Evolutionary conservation across 2,329 filamentous ascomycete genomes (phyloP).

Genomic region (Beauveria australis): DNA sequence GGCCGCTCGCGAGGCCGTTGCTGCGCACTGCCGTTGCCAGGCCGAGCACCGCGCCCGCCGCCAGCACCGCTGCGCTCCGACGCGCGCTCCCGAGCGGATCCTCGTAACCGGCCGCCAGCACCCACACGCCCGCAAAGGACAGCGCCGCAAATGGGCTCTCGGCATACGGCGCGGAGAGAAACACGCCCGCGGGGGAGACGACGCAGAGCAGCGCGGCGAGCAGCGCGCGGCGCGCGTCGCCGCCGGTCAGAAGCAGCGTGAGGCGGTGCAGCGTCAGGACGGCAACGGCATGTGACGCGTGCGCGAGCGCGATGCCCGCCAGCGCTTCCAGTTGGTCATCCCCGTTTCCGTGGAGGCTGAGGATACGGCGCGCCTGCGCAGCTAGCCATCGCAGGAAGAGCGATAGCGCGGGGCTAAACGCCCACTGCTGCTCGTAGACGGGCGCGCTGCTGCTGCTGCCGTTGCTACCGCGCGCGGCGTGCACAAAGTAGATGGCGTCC

Average conservation of each 20-base stretch:
- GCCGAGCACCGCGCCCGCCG: constrained; percentile 62
- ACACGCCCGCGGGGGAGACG: constrained; percentile 79
- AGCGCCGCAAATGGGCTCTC: constrained; percentile 74
- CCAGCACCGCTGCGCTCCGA: constrained; percentile 46
- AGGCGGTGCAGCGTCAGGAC: constrained; percentile 64
- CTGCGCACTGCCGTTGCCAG: constrained; percentile 66
- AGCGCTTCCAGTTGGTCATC: constrained; percentile 30
- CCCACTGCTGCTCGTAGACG: constrained; percentile 77
- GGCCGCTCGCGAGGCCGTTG: constrained; percentile 78
- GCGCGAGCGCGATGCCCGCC: constrained; percentile 59
- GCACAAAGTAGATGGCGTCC: constrained; percentile 73
- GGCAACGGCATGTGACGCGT: constrained; percentile 68
- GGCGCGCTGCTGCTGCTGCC: constrained; percentile 27
- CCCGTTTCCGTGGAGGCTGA: constrained; percentile 14
- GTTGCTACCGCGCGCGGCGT: constrained; percentile 47
- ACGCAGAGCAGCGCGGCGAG: constrained; percentile 67
- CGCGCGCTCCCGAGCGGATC: constrained; percentile 18
- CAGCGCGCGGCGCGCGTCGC: constrained; percentile 50
- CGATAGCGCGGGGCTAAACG: constrained; percentile 54
- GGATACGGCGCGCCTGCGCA: constrained; percentile 19
- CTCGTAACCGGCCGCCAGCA: constrained; percentile 49
- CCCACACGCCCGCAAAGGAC: constrained; percentile 63
- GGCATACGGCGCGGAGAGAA: constrained; percentile 78
- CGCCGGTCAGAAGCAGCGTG: constrained; percentile 44
- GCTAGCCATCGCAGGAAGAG: constrained; percentile 29